phyloP scores from a whole-genome alignment of 352 stramenopile genomes.

The Globisporangium solare region DNA sequence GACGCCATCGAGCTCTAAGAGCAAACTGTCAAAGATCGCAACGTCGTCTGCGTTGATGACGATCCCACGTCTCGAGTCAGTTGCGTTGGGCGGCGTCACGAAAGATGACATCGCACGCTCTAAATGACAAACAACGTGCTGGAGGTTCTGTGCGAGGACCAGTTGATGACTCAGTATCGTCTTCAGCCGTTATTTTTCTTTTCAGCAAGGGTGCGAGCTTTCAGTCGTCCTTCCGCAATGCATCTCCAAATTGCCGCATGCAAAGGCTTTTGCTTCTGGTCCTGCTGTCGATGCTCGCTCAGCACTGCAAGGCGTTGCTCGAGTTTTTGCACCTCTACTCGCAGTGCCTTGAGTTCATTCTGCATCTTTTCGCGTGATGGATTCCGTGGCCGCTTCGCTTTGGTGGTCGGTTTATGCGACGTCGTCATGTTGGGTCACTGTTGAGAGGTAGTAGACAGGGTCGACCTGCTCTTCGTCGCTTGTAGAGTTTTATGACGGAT shows the following conservation, averaged over 20 bases:
- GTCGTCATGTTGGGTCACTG: too few species aligned
- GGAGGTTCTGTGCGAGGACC: neutral
- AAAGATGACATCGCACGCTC: neutral
- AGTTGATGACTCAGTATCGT: neutral
- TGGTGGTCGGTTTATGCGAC: too few species aligned
- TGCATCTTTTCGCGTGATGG: too few species aligned
- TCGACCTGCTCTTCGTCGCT: too few species aligned
- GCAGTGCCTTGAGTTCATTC: conserved; percentile 1
- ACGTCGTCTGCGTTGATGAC: neutral
- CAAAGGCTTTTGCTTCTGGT: neutral
- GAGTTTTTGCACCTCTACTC: neutral
- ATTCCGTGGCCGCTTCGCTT: too few species aligned
- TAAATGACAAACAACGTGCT: neutral
- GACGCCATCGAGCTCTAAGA: neutral
- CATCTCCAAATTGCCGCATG: conserved; percentile 2
- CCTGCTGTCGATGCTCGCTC: neutral
- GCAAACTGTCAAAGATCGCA: neutral
- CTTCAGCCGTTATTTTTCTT: conserved; percentile 4
- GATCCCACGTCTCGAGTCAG: neutral
- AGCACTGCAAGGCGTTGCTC: neutral
- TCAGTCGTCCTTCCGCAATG: conserved; percentile 6
- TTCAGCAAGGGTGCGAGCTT: neutral
- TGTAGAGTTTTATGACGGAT: too few species aligned
- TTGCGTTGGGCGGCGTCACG: too few species aligned
- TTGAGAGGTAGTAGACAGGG: too few species aligned